Evolutionary conservation across 2,329 filamentous ascomycete species (phyloP).

Genomic region (Westerdykella sp.): DNA sequence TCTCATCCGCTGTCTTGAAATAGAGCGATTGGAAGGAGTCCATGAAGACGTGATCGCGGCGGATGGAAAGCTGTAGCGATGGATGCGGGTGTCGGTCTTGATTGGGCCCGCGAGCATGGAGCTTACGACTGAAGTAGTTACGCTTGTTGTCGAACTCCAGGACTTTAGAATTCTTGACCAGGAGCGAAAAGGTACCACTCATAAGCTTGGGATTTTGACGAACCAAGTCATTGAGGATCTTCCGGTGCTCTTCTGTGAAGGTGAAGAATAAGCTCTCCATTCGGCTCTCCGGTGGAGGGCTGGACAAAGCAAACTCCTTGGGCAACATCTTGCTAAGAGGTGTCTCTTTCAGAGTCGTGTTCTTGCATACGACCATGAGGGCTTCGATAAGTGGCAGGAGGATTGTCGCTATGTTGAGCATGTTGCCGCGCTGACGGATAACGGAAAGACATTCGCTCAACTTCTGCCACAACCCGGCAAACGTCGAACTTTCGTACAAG

Average conservation of each 20-base stretch:
- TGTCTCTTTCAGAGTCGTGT: constrained; percentile 73
- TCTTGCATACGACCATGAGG: constrained; percentile 99
- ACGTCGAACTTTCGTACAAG: constrained; percentile 85
- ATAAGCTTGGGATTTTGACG: constrained; percentile 96
- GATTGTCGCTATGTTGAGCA: constrained; percentile 96
- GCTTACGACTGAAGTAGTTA: constrained; percentile 93
- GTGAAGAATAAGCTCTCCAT: constrained; percentile 93
- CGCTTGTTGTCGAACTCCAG: constrained; percentile 99
- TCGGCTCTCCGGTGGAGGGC: constrained; percentile 68
- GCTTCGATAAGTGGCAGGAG: constrained; percentile 90
- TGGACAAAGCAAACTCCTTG: constrained; percentile 68
- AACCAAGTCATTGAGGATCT: constrained; percentile 95
- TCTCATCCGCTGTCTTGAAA: constrained; percentile 92
- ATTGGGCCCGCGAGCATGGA: constrained; percentile 69
- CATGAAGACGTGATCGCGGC: constrained; percentile 92
- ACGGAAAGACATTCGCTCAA: constrained; percentile 81
- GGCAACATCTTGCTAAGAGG: constrained; percentile 37
- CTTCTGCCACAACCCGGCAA: constrained; percentile 86
- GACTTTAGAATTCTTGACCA: constrained; percentile 98
- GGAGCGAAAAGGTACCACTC: constrained; percentile 92
- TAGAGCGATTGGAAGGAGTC: constrained; percentile 98
- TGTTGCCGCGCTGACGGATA: constrained; percentile 86
- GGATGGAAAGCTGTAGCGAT: constrained; percentile 79
- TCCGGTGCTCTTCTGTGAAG: constrained; percentile 95
- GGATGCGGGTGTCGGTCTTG: constrained; percentile 61